Conservation (phyloP, 495 filamentous ascomycete species). For the Aspergillus indologenus region DNA sequence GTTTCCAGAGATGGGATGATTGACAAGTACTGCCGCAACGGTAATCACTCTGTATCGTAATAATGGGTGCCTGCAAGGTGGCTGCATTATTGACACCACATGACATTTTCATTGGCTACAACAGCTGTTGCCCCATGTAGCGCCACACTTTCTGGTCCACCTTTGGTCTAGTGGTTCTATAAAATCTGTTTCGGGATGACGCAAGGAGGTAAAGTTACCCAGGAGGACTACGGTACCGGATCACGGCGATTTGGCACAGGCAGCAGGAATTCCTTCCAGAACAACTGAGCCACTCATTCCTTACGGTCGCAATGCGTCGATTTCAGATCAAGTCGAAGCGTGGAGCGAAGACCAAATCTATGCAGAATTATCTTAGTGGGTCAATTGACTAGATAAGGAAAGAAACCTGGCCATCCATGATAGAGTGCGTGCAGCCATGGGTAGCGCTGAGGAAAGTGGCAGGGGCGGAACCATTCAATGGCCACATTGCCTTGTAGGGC, state of each 20-base stretch:
- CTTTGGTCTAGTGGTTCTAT: neutral
- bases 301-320: neutral
- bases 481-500: constrained; percentile 22
- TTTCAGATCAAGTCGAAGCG: neutral
- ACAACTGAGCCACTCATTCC: neutral
- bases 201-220: neutral
- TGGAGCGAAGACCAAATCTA: neutral
- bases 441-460: neutral
- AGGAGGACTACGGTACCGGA: neutral
- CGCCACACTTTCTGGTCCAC: constrained; percentile 1
- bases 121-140: neutral
- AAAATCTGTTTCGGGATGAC: neutral
- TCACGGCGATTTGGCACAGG: constrained; percentile 6
- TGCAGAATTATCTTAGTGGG: neutral
- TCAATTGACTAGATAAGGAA: neutral
- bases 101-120: neutral
- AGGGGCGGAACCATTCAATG: constrained; percentile 1
- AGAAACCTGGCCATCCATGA: neutral
- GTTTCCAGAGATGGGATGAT: neutral
- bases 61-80: constrained; percentile 16
- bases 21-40: neutral
- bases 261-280: constrained; percentile 15
- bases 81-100: constrained; percentile 5
- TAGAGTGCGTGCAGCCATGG: neutral
- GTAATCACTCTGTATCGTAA: neutral